phyloP scores from a whole-genome alignment of 1,284 basidiomycete species.

The Apiotrichum mycotoxinovorans region DNA sequence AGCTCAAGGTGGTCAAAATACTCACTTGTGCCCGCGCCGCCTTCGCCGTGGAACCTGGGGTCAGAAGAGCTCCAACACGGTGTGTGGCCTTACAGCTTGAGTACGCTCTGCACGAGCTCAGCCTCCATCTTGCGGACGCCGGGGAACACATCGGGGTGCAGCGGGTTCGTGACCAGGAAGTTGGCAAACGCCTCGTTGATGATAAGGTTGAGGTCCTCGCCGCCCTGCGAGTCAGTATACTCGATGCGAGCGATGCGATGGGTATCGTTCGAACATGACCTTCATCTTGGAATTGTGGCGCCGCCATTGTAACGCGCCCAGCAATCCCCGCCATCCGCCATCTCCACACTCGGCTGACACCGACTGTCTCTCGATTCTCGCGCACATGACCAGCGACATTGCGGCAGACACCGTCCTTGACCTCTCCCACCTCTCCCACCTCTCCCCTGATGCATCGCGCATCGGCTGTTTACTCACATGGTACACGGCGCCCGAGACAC shows the following conservation, averaged over 20 bases:
- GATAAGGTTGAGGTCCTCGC: conserved; percentile 64
- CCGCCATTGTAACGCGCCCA: too few relatives aligned
- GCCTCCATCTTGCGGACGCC: conserved; percentile 93
- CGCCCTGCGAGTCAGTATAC: conserved; percentile 57
- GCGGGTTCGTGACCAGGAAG: conserved; percentile 65
- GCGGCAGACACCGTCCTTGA: too few relatives aligned
- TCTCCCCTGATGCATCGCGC: too few relatives aligned
- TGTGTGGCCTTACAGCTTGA: conserved; percentile 57
- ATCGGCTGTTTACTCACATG: conserved; percentile 52
- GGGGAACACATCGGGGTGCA: conserved; percentile 95
- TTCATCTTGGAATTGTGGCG: too few relatives aligned
- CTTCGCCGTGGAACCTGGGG: conserved; percentile 70
- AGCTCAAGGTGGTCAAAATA: background rate
- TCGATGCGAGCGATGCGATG: too few relatives aligned
- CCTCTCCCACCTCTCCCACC: too few relatives aligned
- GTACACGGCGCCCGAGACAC: conserved; percentile 82
- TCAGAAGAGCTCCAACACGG: conserved; percentile 9
- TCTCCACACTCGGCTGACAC: too few relatives aligned
- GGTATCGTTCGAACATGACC: too few relatives aligned
- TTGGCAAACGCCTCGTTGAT: conserved; percentile 50
- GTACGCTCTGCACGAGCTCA: conserved; percentile 90
- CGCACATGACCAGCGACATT: too few relatives aligned
- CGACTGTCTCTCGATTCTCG: too few relatives aligned
- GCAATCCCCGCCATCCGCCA: too few relatives aligned
- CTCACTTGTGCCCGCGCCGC: conserved; percentile 73